These are phyloP conservation scores for Schoenoplectus triqueter DNA, from an alignment of 202 grass and related monocot species.

Conservation along the genomic window DNA sequence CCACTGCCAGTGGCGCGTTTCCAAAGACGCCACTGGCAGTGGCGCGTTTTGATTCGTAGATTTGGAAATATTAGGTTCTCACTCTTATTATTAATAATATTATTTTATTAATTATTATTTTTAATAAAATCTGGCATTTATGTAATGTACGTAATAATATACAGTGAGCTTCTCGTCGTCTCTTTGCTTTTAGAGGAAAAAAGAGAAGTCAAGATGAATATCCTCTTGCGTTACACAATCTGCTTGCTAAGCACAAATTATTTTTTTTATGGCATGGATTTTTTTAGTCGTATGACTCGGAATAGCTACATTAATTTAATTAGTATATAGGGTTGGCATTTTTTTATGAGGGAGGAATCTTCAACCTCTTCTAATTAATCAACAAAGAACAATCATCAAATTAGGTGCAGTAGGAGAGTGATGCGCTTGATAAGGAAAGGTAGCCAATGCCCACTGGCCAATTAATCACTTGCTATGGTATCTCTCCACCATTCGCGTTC, in stretches of 20 bases:
- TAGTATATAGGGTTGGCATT: background rate
- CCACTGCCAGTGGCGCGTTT: too few species aligned
- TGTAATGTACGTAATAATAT: background rate
- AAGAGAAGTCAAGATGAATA: background rate
- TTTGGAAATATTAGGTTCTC: too few species aligned
- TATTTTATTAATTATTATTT: too few species aligned
- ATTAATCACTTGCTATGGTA: background rate
- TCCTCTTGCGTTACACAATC: conserved; percentile 31
- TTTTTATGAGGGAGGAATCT: background rate
- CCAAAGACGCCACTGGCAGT: too few species aligned
- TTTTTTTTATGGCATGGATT: background rate
- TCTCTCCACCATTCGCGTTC: background rate
- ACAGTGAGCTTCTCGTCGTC: background rate
- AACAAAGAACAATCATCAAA: conserved; percentile 17
- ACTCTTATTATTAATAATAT: too few species aligned
- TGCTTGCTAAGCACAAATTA: background rate
- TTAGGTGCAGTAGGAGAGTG: conserved; percentile 30
- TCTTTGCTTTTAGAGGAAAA: background rate
- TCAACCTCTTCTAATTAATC: background rate
- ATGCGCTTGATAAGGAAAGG: conserved; percentile 21
- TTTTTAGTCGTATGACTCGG: background rate
- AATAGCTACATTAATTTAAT: background rate
- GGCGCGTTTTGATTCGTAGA: too few species aligned
- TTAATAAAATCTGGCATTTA: too few species aligned
- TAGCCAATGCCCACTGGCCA: background rate